Percentiles rank a stretch among this genome's conserved stretches.
These are phyloP conservation scores for Clitopilus passeckerianus DNA, from an alignment of 768 basidiomycete species.

Conservation along the genomic window DNA sequence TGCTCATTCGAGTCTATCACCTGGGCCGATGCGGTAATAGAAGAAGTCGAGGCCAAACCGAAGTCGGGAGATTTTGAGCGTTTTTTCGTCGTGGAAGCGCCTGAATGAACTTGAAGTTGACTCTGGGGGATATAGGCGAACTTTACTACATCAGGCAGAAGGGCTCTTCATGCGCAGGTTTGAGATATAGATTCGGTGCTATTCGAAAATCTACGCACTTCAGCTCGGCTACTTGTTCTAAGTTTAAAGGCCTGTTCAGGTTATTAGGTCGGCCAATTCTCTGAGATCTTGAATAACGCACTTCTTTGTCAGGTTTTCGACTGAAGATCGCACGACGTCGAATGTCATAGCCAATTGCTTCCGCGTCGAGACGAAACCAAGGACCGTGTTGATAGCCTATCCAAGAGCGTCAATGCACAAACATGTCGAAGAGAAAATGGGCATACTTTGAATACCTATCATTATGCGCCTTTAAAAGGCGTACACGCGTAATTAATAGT, in stretches of 20 bases:
- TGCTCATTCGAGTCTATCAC: constrained; percentile 25
- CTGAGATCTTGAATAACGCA: constrained; percentile 19
- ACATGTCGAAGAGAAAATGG: not conserved
- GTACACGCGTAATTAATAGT: not conserved
- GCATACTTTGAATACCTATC: constrained; percentile 29
- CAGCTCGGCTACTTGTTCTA: constrained; percentile 75
- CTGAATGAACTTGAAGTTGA: constrained; percentile 52
- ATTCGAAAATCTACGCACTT: constrained; percentile 46
- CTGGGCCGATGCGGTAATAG: constrained; percentile 16
- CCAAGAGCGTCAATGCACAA: not conserved
- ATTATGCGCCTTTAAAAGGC: too few relatives aligned
- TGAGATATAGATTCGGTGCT: not conserved
- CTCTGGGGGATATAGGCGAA: constrained; percentile 76
- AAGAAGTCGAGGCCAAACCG: constrained; percentile 43
- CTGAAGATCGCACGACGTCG: constrained; percentile 67
- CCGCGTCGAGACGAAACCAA: constrained; percentile 80
- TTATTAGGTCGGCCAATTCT: not conserved
- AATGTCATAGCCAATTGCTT: constrained; percentile 82
- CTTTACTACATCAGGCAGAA: constrained; percentile 76
- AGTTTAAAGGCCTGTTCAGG: constrained; percentile 66
- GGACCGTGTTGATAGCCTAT: constrained; percentile 84
- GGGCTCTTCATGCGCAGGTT: constrained; percentile 40
- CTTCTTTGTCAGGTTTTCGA: constrained; percentile 77
- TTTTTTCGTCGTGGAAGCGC: constrained; percentile 4
- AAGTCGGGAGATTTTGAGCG: not conserved